Evolutionary conservation across 305 asterid species (phyloP), one percentile per base, ranked within the genome.

Genomic region (Fraxinus xanthoxyloides): DNA sequence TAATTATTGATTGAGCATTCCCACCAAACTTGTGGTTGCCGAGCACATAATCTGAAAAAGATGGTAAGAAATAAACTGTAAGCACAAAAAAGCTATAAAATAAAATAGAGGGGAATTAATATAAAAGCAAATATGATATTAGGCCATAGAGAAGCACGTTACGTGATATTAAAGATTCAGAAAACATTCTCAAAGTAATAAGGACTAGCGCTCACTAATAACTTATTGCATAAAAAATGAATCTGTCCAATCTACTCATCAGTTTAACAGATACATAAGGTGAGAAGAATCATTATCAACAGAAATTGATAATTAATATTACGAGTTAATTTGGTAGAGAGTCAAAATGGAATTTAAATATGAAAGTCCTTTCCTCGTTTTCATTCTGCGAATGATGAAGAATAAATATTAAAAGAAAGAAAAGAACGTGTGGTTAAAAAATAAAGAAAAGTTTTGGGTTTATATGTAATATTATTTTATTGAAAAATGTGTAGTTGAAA

Each of bases 1-100:
- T 94, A 32, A 93, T 96, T 77, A 96, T 93, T 54, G 99, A 93
- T 82, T 94, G 98, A n/a, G 99, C 98, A 87, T 96, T 94, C 80
- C 99, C 99, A 34, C 99, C 98, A 89, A 94, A 91, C 84, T 96
- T 96, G 78, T 31, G 89, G 85, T 91, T 82, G 23, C 97, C 99
- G 82, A 95, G 92, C 77, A 87, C 95, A 19, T 95, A 95, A 91
- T 95, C 98, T 95, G 86, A 80, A 82, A 79, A 82, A 56, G 40
- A 69, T 13, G 7, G 36, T 12, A 69, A 12, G 75, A 13, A 69
- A 69, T 69, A 30, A 69, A 12, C 12, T 30, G 72, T 28, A 69
- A 69, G 75, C 74, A 30, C 38, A 4, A 28, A 67, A 67, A 28
- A 13, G 21, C 23, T 69, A 69, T 69, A 69, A 69, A 69, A 69